phyloP scores from a whole-genome alignment of 2,329 filamentous ascomycete species.

The Mycosphaerelloides madeirae region DNA sequence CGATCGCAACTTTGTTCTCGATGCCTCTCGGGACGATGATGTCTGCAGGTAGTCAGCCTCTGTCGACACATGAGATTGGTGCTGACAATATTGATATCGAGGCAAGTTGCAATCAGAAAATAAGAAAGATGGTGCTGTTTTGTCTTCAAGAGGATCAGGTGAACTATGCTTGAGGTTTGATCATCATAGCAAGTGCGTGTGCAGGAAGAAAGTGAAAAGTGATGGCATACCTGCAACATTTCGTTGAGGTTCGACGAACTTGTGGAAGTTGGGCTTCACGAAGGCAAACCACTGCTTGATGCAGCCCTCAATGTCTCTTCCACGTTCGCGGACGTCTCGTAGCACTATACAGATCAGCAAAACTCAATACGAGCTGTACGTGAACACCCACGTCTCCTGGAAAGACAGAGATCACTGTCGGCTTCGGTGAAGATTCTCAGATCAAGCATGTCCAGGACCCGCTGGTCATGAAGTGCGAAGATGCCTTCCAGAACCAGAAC shows the following conservation, averaged over 20 bases:
- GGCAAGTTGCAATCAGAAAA: constrained; percentile 28
- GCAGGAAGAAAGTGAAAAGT: constrained; percentile 1
- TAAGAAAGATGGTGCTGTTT: constrained; percentile 35
- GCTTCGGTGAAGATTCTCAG: constrained; percentile 98
- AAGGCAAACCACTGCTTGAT: constrained; percentile 98
- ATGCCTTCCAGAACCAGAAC: constrained; percentile 95
- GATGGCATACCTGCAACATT: constrained; percentile 66
- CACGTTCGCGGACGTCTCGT: constrained; percentile 83
- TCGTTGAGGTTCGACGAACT: constrained; percentile 87
- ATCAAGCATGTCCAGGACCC: constrained; percentile 81
- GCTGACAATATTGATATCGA: no score
- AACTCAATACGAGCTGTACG: constrained; percentile 58
- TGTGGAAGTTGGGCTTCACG: constrained; percentile 95
- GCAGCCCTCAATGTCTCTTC: constrained; percentile 86
- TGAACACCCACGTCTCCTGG: constrained; percentile 67
- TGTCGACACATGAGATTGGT: constrained; percentile 14
- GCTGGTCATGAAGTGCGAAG: constrained; percentile 82
- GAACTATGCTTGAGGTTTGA: constrained; percentile 38
- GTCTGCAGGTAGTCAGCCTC: constrained; percentile 46
- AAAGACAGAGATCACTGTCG: constrained; percentile 88
- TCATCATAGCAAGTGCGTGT: constrained; percentile 30
- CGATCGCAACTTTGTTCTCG: constrained; percentile 88
- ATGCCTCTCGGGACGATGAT: constrained; percentile 93
- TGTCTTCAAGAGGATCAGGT: constrained; percentile 36
- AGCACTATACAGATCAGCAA: constrained; percentile 53